Conservation (phyloP, 768 basidiomycete genomes). For the Panellus pusillus region DNA sequence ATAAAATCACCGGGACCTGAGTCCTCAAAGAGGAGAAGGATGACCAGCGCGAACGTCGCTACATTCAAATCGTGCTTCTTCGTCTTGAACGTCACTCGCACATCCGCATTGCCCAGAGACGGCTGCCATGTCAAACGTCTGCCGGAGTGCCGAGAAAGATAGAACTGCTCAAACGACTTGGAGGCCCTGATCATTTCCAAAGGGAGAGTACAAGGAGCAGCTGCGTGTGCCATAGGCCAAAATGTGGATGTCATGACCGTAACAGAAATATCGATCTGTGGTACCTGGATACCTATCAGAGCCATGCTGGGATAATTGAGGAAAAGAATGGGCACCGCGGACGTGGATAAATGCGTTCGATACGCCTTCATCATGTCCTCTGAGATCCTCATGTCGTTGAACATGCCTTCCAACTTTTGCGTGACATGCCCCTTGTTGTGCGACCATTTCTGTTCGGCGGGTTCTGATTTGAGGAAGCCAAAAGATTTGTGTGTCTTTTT, state of each 20-base stretch:
- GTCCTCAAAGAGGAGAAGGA: slow-evolving; percentile 85
- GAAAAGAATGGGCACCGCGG: slow-evolving; percentile 47
- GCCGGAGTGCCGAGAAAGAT: slow-evolving; percentile 86
- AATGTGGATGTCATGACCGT: slow-evolving; percentile 95
- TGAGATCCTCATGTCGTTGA: slow-evolving; percentile 93
- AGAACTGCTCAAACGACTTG: slow-evolving; percentile 86
- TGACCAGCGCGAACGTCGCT: slow-evolving; percentile 83
- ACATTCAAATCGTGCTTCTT: slow-evolving; percentile 89
- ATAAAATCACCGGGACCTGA: slow-evolving; percentile 66
- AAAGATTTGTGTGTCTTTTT: too few species aligned
- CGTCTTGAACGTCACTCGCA: slow-evolving; percentile 77
- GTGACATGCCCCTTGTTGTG: too few species aligned
- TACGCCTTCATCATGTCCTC: slow-evolving; percentile 80
- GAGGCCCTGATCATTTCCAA: slow-evolving; percentile 59
- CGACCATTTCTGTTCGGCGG: too few species aligned
- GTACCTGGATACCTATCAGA: slow-evolving; percentile 47
- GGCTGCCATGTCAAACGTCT: slow-evolving; percentile 91
- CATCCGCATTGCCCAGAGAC: slow-evolving; percentile 86
- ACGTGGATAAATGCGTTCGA: slow-evolving; percentile 56
- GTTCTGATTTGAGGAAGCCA: too few species aligned
- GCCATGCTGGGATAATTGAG: background rate
- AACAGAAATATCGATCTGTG: slow-evolving; percentile 79
- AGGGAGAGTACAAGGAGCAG: slow-evolving; percentile 68
- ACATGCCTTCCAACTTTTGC: slow-evolving; percentile 98
- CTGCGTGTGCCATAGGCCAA: slow-evolving; percentile 83